Conservation (phyloP, 1,139 yeast species). For the Waltiozyma solani region DNA sequence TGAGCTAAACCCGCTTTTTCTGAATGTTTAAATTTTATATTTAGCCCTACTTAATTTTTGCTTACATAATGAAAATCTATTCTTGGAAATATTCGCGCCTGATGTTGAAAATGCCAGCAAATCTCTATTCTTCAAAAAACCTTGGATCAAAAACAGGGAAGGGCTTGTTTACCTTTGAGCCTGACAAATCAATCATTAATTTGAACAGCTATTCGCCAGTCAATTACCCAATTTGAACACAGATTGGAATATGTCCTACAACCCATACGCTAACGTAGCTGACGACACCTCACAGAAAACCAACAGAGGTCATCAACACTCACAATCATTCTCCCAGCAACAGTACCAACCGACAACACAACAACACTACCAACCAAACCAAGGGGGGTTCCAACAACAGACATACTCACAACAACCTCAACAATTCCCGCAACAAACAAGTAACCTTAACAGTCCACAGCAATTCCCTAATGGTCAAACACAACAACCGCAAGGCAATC, state of each 20-base stretch:
- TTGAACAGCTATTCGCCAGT: neutral
- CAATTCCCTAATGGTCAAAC: conserved; percentile 1
- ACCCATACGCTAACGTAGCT: conserved; percentile 26
- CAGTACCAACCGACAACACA: conserved; percentile 8
- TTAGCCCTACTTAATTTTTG: too few species aligned
- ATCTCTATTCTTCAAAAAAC: too few species aligned
- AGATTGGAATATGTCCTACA: conserved; percentile 25
- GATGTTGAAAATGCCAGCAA: too few species aligned
- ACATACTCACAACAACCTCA: conserved; percentile 2
- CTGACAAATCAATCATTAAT: neutral
- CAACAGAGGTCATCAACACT: conserved; percentile 17
- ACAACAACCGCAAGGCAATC: conserved; percentile 5
- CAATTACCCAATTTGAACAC: neutral
- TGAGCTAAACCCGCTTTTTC: conserved; percentile 45
- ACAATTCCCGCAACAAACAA: conserved; percentile 3
- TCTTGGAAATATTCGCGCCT: too few species aligned
- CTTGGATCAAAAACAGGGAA: too few species aligned
- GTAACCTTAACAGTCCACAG: too few species aligned
- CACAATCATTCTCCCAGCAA: conserved; percentile 13
- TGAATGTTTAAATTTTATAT: neutral
- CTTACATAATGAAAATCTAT: too few species aligned
- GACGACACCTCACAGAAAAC: conserved; percentile 4
- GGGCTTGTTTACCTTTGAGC: too few species aligned
- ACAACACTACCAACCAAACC: conserved; percentile 6
- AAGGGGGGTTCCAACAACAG: conserved; percentile 6